Conservation (phyloP, 164 flowering plant genomes). For the Stephania japonica region DNA sequence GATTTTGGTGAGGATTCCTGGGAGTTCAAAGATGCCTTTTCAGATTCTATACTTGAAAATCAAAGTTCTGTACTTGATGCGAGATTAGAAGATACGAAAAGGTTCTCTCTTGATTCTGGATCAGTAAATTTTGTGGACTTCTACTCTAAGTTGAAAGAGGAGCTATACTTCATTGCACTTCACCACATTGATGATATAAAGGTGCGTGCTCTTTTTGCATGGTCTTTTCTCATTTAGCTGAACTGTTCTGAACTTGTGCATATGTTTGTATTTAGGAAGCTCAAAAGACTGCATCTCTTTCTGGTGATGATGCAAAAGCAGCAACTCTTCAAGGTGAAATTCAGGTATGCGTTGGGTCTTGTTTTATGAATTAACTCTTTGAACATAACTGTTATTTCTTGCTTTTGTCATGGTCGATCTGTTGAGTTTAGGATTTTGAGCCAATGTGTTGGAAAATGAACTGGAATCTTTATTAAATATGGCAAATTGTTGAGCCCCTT, state of each 20-base stretch:
- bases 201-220: slow-evolving; percentile 36
- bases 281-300: slow-evolving; percentile 30
- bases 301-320: slow-evolving; percentile 32
- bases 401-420: not conserved
- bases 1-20: slow-evolving; percentile 50
- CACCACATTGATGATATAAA: slow-evolving; percentile 49
- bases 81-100: slow-evolving; percentile 10
- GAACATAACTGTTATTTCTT: not conserved
- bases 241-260: slow-evolving; percentile 19
- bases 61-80: slow-evolving; percentile 15
- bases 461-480: not conserved
- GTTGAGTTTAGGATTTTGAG: not conserved
- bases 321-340: slow-evolving; percentile 41
- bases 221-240: not conserved
- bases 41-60: slow-evolving; percentile 21
- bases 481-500: not conserved
- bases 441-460: not conserved
- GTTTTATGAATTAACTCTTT: not conserved
- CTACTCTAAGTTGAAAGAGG: slow-evolving; percentile 51
- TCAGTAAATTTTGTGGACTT: slow-evolving; percentile 36
- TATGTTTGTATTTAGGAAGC: slow-evolving; percentile 35
- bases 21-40: slow-evolving; percentile 57
- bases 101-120: slow-evolving; percentile 19
- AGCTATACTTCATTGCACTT: slow-evolving; percentile 28
- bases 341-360: slow-evolving; percentile 35